Conservation (phyloP, 352 stramenopile genomes). For the Albugo candida region DNA sequence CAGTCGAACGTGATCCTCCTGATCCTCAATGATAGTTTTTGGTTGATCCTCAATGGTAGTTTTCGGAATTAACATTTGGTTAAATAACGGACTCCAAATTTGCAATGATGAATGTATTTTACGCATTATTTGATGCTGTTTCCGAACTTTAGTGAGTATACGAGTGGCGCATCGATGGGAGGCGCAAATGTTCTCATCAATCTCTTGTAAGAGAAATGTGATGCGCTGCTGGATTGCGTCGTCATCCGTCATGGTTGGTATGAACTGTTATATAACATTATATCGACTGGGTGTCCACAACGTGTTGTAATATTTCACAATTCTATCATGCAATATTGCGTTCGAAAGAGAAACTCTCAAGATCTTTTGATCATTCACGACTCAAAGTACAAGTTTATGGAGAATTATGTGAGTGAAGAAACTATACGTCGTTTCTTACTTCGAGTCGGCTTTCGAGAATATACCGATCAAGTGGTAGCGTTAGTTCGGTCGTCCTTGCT, state of each 20-base stretch:
- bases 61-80: constrained; percentile 10
- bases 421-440: constrained; percentile 46
- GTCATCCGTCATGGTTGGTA: constrained; percentile 21
- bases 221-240: constrained; percentile 59
- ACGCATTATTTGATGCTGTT: constrained; percentile 54
- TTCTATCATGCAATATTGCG: constrained; percentile 16
- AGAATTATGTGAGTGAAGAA: constrained; percentile 20
- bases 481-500: constrained; percentile 22
- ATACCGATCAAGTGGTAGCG: constrained; percentile 15
- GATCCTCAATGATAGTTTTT: too few species aligned
- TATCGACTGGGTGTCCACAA: neutral
- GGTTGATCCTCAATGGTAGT: too few species aligned
- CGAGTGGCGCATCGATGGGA: constrained; percentile 56
- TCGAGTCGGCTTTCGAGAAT: constrained; percentile 38
- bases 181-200: constrained; percentile 64
- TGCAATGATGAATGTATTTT: constrained; percentile 54
- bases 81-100: constrained; percentile 61
- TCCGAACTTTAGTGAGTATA: constrained; percentile 40
- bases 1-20: constrained; percentile 1
- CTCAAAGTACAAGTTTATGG: constrained; percentile 1
- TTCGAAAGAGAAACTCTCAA: constrained; percentile 23
- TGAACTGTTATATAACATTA: neutral
- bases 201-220: constrained; percentile 71
- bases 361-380: neutral
- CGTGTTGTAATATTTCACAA: constrained; percentile 11